Percentiles rank a stretch among this genome's conserved stretches.
Conservation (phyloP, 2,329 filamentous ascomycete species). For the Botrytis galanthina region DNA sequence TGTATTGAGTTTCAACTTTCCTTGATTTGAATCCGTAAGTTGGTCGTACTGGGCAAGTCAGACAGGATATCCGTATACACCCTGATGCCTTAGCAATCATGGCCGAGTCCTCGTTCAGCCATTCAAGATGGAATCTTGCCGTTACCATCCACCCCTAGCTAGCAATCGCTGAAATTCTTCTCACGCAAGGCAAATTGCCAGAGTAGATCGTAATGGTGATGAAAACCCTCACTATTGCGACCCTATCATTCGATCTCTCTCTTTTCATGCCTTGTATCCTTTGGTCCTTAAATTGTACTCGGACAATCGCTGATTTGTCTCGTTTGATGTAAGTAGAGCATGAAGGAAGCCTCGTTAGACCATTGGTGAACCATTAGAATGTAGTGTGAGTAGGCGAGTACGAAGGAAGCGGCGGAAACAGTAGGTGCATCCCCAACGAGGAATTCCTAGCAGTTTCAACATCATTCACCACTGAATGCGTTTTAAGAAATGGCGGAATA, state of each 20-base stretch:
- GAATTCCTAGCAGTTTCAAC: not conserved
- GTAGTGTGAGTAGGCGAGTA: not conserved
- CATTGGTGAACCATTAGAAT: not conserved
- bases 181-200: not conserved
- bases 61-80: not conserved
- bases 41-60: not conserved
- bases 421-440: not conserved
- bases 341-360: not conserved
- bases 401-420: not conserved
- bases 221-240: not conserved
- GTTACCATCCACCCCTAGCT: not conserved
- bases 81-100: not conserved
- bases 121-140: not conserved
- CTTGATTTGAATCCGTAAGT: not conserved
- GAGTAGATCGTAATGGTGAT: not conserved
- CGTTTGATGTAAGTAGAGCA: not conserved
- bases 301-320: not conserved
- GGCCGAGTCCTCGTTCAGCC: not conserved
- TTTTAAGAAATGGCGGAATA: not conserved
- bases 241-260: not conserved
- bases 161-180: not conserved
- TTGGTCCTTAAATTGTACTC: not conserved
- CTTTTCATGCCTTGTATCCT: not conserved
- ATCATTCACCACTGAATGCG: not conserved
- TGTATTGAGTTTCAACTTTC: not conserved